These are phyloP conservation scores for Taphrina pruni DNA, from an alignment of 1,139 yeast species.

Conservation along the genomic window DNA sequence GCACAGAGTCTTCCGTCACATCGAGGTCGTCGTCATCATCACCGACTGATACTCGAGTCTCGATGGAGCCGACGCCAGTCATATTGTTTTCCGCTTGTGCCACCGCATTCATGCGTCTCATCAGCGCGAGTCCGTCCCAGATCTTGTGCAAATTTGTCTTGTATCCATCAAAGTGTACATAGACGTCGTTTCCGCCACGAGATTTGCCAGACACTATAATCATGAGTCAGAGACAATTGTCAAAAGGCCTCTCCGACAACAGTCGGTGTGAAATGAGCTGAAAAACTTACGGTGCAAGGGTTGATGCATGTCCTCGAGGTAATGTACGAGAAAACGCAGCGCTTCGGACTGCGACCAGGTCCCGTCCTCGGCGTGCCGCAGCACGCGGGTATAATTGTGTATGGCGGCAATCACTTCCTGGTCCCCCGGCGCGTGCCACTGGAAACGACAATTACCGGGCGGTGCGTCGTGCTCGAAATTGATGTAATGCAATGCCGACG, in stretches of 20 bases:
- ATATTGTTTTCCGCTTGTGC: not conserved
- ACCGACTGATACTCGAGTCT: not conserved
- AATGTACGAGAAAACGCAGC: slow-evolving; percentile 36
- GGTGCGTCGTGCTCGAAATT: slow-evolving; percentile 26
- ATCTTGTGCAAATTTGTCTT: slow-evolving; percentile 30
- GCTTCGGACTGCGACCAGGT: slow-evolving; percentile 33
- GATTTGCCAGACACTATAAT: slow-evolving; percentile 33
- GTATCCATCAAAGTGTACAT: slow-evolving; percentile 31
- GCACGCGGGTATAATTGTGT: slow-evolving; percentile 28
- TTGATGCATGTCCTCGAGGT: slow-evolving; percentile 31
- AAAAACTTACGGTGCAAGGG: slow-evolving; percentile 26
- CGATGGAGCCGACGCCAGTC: not conserved
- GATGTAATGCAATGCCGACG: slow-evolving; percentile 29
- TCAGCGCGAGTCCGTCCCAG: slow-evolving; percentile 37
- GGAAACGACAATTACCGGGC: slow-evolving; percentile 22
- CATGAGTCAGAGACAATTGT: too few relatives aligned
- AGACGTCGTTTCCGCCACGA: slow-evolving; percentile 38
- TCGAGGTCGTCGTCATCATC: not conserved
- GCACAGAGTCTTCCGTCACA: slow-evolving; percentile 3
- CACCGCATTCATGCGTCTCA: slow-evolving; percentile 7
- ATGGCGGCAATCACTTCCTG: slow-evolving; percentile 38
- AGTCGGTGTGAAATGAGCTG: too few relatives aligned
- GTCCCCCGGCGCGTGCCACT: slow-evolving; percentile 37
- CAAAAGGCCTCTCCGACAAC: too few relatives aligned
- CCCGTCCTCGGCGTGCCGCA: slow-evolving; percentile 26